Evolutionary conservation across 129 eudicot genomes (phyloP).

Genomic region (Escallonia herrerae): DNA sequence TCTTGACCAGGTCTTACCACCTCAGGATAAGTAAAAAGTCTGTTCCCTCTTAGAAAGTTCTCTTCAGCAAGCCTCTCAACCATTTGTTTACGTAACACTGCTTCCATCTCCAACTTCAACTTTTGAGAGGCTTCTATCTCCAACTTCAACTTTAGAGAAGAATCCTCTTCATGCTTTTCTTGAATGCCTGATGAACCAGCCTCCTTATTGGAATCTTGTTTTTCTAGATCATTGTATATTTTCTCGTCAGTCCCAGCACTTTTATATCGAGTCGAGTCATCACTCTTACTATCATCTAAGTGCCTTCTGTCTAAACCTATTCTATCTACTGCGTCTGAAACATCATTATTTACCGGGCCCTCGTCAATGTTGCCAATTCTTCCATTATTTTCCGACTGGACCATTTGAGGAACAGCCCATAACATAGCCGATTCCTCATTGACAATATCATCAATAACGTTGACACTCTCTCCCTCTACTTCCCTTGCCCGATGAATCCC

Average conservation of each 20-base stretch:
- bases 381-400: conserved; percentile 34
- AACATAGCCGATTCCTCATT: conserved; percentile 15
- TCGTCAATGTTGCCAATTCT: conserved; percentile 14
- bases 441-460: conserved; percentile 16
- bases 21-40: conserved; percentile 66
- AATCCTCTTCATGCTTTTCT: conserved; percentile 23
- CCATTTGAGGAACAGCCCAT: conserved; percentile 17
- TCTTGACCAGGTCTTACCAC: conserved; percentile 60
- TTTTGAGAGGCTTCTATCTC: background rate
- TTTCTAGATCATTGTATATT: background rate
- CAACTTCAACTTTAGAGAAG: conserved; percentile 31
- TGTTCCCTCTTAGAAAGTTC: conserved; percentile 53
- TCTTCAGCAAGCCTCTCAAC: conserved; percentile 60
- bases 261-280: conserved; percentile 8
- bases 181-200: conserved; percentile 2
- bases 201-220: conserved; percentile 12
- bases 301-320: conserved; percentile 16
- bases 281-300: conserved; percentile 7
- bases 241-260: conserved; percentile 10
- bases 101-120: conserved; percentile 67
- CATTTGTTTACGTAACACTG: conserved; percentile 43
- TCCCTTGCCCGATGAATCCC: conserved; percentile 13
- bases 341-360: conserved; percentile 21
- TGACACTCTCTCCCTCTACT: conserved; percentile 21
- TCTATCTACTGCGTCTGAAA: conserved; percentile 11